Percentiles rank a stretch among this genome's conserved stretches.
phyloP scores from a whole-genome alignment of 169 alveolate genomes.

The Ichthyophthirius multifiliis region DNA sequence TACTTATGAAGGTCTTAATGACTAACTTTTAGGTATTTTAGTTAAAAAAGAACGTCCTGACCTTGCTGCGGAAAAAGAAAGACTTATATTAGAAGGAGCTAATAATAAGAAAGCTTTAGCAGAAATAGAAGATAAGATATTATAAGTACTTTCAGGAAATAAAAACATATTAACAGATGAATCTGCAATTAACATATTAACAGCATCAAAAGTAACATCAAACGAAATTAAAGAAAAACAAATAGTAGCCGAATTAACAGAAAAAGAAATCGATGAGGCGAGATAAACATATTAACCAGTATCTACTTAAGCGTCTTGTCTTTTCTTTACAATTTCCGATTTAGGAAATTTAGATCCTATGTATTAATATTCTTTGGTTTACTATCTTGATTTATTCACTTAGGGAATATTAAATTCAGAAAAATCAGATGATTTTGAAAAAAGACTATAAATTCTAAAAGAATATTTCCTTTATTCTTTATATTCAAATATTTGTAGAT shows the following conservation, averaged over 20 bases:
- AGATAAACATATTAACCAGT: constrained; percentile 76
- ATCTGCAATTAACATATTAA: constrained; percentile 78
- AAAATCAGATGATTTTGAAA: constrained; percentile 53
- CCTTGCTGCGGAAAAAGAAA: constrained; percentile 74
- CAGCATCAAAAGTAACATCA: constrained; percentile 80
- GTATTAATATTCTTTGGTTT: constrained; percentile 80
- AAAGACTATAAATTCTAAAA: constrained; percentile 54
- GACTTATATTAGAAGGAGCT: constrained; percentile 78
- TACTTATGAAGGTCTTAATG: constrained; percentile 86
- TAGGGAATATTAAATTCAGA: constrained; percentile 62
- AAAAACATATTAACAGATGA: constrained; percentile 78
- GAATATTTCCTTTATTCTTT: constrained; percentile 55
- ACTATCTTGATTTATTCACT: constrained; percentile 65
- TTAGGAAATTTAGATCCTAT: constrained; percentile 81
- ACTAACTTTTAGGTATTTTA: constrained; percentile 80
- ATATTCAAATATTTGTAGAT: constrained; percentile 78
- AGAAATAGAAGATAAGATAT: constrained; percentile 82
- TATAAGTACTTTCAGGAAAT: constrained; percentile 74
- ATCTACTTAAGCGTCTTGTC: constrained; percentile 74
- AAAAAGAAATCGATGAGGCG: constrained; percentile 79
- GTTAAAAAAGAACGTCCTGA: constrained; percentile 86
- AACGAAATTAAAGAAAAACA: constrained; percentile 77
- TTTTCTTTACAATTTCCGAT: constrained; percentile 85
- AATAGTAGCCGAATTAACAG: constrained; percentile 81
- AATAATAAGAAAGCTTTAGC: constrained; percentile 72